These are phyloP conservation scores for Zoysia pacifica DNA, from an alignment of 176 grass and related monocot genomes.

Conservation along the genomic window DNA sequence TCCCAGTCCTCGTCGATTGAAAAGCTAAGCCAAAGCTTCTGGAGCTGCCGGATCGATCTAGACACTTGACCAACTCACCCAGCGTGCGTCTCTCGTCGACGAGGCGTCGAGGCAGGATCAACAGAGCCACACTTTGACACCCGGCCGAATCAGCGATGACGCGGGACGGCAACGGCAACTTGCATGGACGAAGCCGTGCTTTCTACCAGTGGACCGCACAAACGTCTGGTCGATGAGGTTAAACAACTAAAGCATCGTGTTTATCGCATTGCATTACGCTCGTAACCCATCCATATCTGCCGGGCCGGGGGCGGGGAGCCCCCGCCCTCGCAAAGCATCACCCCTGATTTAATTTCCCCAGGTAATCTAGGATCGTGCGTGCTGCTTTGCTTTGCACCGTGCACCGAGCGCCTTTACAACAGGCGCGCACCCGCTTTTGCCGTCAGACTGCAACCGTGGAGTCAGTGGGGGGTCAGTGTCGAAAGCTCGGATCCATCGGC, in stretches of 20 bases:
- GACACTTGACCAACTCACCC: conserved; percentile 14
- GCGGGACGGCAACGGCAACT: conserved; percentile 14
- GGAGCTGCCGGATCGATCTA: conserved; percentile 26
- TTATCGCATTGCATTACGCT: not conserved
- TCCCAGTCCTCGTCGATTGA: not conserved
- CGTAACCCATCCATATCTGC: conserved; percentile 41
- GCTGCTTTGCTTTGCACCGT: conserved; percentile 25
- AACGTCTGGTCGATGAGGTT: not conserved
- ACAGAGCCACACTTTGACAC: not conserved
- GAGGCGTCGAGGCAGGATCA: not conserved
- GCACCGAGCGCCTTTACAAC: conserved; percentile 43
- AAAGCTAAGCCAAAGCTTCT: conserved; percentile 34
- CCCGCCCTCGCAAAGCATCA: conserved; percentile 16
- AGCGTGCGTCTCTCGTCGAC: conserved; percentile 18
- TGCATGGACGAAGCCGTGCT: not conserved
- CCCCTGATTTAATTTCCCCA: not conserved
- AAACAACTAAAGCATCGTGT: not conserved
- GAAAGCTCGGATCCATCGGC: not conserved
- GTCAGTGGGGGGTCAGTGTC: conserved; percentile 45
- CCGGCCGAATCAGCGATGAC: conserved; percentile 53
- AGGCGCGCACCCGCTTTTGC: conserved; percentile 32
- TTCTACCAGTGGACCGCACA: conserved; percentile 52
- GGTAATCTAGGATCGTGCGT: conserved; percentile 30
- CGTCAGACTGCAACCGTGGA: conserved; percentile 42
- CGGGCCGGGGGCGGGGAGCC: conserved; percentile 20